Conservation (phyloP, 2,329 filamentous ascomycete species). For the Clonostachys rhizophaga region DNA sequence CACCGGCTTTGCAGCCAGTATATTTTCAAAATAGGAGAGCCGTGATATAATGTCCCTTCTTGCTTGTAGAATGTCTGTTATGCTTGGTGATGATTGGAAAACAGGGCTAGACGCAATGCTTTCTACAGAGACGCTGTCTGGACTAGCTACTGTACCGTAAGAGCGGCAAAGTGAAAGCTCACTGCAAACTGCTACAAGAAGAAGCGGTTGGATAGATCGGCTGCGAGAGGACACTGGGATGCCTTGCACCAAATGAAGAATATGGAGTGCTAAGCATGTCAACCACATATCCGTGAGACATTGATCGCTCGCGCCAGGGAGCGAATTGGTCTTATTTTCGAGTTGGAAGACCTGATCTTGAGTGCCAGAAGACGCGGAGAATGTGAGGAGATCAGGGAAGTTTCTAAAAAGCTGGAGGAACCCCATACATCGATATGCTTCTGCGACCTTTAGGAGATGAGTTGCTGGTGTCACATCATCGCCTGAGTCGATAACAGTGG, state of each 20-base stretch:
- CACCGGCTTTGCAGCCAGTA: slow-evolving; percentile 31
- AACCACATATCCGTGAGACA: slow-evolving; percentile 12
- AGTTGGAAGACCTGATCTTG: slow-evolving; percentile 1
- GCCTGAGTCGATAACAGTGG: slow-evolving; percentile 6
- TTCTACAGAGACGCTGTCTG: slow-evolving; percentile 1
- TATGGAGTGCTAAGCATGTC: slow-evolving; percentile 9
- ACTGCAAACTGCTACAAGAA: slow-evolving; percentile 3
- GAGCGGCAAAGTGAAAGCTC: too few species aligned
- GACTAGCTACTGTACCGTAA: too few species aligned
- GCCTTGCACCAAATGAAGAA: slow-evolving; percentile 5
- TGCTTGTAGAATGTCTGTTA: too few species aligned
- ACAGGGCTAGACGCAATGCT: too few species aligned
- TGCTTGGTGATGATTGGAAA: too few species aligned
- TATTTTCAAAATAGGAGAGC: slow-evolving; percentile 25
- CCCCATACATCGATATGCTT: slow-evolving; percentile 9
- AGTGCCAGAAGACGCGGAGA: slow-evolving; percentile 8
- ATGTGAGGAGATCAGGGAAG: slow-evolving; percentile 11
- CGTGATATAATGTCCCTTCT: slow-evolving; percentile 6
- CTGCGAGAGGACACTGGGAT: slow-evolving; percentile 7
- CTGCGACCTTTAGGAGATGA: slow-evolving; percentile 10
- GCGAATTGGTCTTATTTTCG: not conserved
- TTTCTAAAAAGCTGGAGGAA: slow-evolving; percentile 11
- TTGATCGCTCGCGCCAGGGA: slow-evolving; percentile 13
- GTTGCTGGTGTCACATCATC: slow-evolving; percentile 7
- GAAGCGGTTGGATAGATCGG: slow-evolving; percentile 4